phyloP scores from a whole-genome alignment of 1,139 yeast species.

The Yamadazyma buinensis region DNA sequence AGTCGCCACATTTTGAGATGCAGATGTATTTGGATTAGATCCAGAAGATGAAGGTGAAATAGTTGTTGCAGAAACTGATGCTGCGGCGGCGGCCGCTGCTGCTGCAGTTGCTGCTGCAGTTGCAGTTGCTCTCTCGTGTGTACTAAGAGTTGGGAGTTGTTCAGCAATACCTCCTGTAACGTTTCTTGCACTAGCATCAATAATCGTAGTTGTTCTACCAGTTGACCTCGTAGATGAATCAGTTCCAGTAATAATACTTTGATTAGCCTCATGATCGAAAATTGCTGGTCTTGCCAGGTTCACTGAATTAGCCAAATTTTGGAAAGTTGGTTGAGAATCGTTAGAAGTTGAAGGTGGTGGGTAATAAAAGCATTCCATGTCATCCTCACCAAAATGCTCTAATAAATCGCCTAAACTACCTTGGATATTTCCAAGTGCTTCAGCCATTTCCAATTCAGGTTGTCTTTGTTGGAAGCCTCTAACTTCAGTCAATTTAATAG shows the following conservation, averaged over 20 bases:
- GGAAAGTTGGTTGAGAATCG: conserved; percentile 23
- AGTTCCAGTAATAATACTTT: conserved; percentile 29
- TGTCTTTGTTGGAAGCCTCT: conserved; percentile 39
- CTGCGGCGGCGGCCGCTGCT: not conserved
- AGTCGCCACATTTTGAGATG: not conserved
- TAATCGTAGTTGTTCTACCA: conserved; percentile 4
- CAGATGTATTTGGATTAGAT: no score
- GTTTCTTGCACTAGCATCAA: conserved; percentile 5
- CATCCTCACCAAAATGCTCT: conserved; percentile 23
- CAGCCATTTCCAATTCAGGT: conserved; percentile 18
- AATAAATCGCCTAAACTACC: conserved; percentile 24
- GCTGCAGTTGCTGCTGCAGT: conserved; percentile 6
- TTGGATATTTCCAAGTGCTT: conserved; percentile 25
- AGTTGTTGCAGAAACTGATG: no score
- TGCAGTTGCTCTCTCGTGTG: conserved; percentile 3
- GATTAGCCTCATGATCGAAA: conserved; percentile 38
- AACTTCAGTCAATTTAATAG: conserved; percentile 36
- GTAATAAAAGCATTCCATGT: conserved; percentile 27
- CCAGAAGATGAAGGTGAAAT: not conserved
- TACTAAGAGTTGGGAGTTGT: not conserved
- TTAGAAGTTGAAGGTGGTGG: conserved; percentile 24
- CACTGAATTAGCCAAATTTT: conserved; percentile 29
- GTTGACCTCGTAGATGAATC: conserved; percentile 10
- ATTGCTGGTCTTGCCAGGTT: conserved; percentile 35
- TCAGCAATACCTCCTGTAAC: conserved; percentile 2